phyloP scores from a whole-genome alignment of 768 basidiomycete genomes.

The Atractiella rhizophila region DNA sequence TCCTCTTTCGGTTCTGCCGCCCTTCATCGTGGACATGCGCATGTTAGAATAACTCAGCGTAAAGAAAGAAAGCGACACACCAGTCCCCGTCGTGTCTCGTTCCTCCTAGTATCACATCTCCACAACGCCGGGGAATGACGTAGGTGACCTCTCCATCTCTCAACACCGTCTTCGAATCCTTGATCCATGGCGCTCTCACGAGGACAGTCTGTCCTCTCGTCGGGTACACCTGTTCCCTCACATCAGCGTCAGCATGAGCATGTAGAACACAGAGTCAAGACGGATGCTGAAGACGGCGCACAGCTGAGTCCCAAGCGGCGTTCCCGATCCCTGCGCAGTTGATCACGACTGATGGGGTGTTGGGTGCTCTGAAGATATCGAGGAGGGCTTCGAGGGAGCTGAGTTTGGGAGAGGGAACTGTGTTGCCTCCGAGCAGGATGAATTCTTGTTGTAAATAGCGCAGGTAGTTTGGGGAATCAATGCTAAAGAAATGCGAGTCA shows the following conservation, averaged over 20 bases:
- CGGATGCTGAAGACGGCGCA: not conserved
- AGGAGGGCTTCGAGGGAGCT: constrained; percentile 11
- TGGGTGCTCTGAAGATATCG: constrained; percentile 6
- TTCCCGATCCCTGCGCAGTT: constrained; percentile 21
- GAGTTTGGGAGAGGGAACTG: constrained; percentile 14
- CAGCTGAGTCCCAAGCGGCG: no score
- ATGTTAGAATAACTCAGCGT: not conserved
- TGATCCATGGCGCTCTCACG: constrained; percentile 18
- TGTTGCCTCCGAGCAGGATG: constrained; percentile 10
- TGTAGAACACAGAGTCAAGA: no score
- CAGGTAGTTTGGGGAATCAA: constrained; percentile 15
- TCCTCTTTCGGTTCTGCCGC: constrained; percentile 13
- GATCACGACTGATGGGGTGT: constrained; percentile 9
- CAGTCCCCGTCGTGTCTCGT: constrained; percentile 21
- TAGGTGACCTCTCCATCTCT: constrained; percentile 20
- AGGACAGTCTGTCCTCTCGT: constrained; percentile 21
- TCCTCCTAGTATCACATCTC: constrained; percentile 22
- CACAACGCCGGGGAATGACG: constrained; percentile 20
- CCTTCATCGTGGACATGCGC: constrained; percentile 6
- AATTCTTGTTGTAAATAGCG: constrained; percentile 15
- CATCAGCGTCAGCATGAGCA: constrained; percentile 14
- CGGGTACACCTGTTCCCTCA: constrained; percentile 19
- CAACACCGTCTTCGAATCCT: constrained; percentile 16
- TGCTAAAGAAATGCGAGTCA: constrained; percentile 1
- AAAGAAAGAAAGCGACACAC: constrained; percentile 3